phyloP scores from a whole-genome alignment of 176 grass and related monocot genomes.

The Rhynchospora pubera region DNA sequence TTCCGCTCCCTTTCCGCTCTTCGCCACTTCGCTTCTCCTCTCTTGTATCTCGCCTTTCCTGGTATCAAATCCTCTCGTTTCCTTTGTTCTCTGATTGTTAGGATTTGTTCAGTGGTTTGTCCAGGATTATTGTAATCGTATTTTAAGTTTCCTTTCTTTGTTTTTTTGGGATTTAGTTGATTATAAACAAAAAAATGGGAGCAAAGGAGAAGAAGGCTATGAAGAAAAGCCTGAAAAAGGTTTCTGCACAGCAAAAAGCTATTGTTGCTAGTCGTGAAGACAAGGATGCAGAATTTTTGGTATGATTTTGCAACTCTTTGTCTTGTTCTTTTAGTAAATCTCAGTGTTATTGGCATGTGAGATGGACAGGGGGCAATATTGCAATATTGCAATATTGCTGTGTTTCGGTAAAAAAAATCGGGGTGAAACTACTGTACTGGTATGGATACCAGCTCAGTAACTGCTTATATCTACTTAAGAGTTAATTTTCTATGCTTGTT shows the following conservation, averaged over 20 bases:
- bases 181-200: constrained; percentile 15
- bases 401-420: too few species aligned
- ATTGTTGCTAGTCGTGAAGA: constrained; percentile 9
- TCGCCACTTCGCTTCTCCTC: not conserved
- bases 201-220: constrained; percentile 37
- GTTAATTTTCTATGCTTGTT: too few species aligned
- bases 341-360: not conserved
- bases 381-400: too few species aligned
- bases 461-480: too few species aligned
- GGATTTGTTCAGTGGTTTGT: not conserved
- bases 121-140: too few species aligned
- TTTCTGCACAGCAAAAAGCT: constrained; percentile 20
- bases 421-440: too few species aligned
- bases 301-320: not conserved
- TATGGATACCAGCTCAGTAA: too few species aligned
- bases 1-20: not conserved
- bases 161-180: not conserved
- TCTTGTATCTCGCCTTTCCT: not conserved
- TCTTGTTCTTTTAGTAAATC: not conserved
- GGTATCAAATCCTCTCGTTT: not conserved
- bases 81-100: not conserved
- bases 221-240: constrained; percentile 31
- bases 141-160: not conserved
- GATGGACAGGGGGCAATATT: too few species aligned
- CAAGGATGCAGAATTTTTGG: constrained; percentile 34